Conservation (phyloP, 2,329 filamentous ascomycete genomes). For the Diaporthe sp. region DNA sequence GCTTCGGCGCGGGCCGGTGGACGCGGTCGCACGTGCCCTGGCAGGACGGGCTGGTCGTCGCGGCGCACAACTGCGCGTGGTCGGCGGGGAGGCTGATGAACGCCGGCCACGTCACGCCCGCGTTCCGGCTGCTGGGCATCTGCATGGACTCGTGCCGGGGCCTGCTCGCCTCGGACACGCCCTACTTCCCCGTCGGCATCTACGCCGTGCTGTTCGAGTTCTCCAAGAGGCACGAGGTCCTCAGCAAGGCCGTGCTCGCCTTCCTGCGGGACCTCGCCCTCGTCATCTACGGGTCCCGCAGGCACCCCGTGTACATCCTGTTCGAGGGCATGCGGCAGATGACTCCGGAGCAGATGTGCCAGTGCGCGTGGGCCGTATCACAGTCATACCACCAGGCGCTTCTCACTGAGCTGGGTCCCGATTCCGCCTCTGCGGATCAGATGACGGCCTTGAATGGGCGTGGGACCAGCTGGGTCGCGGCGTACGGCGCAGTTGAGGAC, state of each 20-base stretch:
- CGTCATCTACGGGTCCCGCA: neutral
- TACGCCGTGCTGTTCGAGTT: slow-evolving; percentile 32
- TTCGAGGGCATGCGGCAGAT: slow-evolving; percentile 17
- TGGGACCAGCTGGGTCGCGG: slow-evolving; percentile 6
- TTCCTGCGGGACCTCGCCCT: slow-evolving; percentile 30
- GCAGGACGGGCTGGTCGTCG: slow-evolving; percentile 14
- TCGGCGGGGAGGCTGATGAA: slow-evolving; percentile 28
- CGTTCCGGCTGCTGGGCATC: slow-evolving; percentile 13
- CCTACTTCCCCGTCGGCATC: slow-evolving; percentile 19
- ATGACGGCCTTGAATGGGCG: slow-evolving; percentile 2
- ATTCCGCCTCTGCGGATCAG: neutral
- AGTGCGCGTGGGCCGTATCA: slow-evolving; percentile 24
- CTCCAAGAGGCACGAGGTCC: slow-evolving; percentile 19
- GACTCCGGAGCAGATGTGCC: slow-evolving; percentile 6
- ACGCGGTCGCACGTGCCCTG: slow-evolving; percentile 20
- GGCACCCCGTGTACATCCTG: slow-evolving; percentile 3
- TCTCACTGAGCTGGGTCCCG: neutral
- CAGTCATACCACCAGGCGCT: neutral
- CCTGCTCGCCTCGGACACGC: slow-evolving; percentile 5
- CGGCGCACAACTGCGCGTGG: slow-evolving; percentile 29
- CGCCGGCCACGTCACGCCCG: slow-evolving; percentile 20
- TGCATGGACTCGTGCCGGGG: slow-evolving; percentile 25
- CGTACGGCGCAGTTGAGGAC: slow-evolving; percentile 15
- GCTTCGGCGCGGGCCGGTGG: slow-evolving; percentile 30
- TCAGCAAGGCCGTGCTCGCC: neutral